Percentiles rank a stretch among this genome's conserved stretches.
phyloP scores from a whole-genome alignment of 805 yeast species.

The Metschnikowia hibisci region DNA sequence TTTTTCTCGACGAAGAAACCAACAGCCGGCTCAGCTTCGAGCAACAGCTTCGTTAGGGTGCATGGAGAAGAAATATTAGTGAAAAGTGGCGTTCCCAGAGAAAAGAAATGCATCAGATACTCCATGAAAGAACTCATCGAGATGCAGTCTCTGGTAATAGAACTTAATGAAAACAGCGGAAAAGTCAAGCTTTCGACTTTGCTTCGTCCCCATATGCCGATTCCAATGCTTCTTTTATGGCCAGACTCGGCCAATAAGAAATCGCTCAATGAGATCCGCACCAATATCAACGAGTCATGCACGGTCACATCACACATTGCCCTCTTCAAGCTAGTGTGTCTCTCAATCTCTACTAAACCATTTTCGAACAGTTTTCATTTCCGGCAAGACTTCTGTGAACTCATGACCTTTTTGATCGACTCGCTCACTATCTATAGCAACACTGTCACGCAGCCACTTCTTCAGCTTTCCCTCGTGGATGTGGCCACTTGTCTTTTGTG shows the following conservation, averaged over 20 bases:
- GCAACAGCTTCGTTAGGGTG: not conserved
- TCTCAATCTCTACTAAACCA: conserved; percentile 5
- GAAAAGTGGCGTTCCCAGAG: not conserved
- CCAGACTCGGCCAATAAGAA: conserved; percentile 6
- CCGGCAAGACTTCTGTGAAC: conserved; percentile 9
- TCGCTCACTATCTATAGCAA: conserved; percentile 6
- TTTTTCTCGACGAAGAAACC: not conserved
- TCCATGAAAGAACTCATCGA: conserved; percentile 3
- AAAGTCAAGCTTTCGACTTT: conserved; percentile 10
- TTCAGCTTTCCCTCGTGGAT: conserved; percentile 12
- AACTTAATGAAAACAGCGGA: conserved; percentile 1
- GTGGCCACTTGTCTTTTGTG: conserved; percentile 11
- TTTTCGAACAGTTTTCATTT: conserved; percentile 13
- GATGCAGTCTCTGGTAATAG: conserved; percentile 2
- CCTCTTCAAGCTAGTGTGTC: conserved; percentile 11
- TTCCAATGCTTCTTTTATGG: conserved; percentile 1
- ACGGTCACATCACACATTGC: conserved; percentile 9
- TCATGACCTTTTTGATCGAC: conserved; percentile 11
- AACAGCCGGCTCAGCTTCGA: not conserved
- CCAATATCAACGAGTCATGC: conserved; percentile 3
- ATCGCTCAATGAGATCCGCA: conserved; percentile 4
- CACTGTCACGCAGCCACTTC: conserved; percentile 7
- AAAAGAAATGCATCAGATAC: not conserved
- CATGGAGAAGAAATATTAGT: not conserved
- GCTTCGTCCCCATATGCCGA: conserved; percentile 1